Evolutionary conservation across 202 grass and related monocot genomes (phyloP).

Genomic region (Cymbopogon flexuosus): DNA sequence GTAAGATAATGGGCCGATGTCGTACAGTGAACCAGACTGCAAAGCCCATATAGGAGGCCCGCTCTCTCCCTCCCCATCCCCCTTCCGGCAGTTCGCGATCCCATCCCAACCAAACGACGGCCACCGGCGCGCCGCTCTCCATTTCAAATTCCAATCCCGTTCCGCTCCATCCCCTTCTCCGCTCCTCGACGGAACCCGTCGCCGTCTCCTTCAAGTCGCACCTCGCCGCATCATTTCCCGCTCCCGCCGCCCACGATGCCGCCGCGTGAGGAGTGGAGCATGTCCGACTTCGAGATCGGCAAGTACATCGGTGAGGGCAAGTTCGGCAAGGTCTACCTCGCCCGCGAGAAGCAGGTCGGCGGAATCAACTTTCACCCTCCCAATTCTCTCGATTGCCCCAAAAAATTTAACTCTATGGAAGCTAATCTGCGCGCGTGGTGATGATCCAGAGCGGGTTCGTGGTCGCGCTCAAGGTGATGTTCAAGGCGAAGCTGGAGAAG

Average conservation of each 20-base stretch:
- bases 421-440: background rate
- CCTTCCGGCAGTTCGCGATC: background rate
- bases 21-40: background rate
- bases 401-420: background rate
- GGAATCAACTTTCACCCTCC: background rate
- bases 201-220: background rate
- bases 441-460: slow-evolving; percentile 68
- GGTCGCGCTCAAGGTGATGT: slow-evolving; percentile 79
- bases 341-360: slow-evolving; percentile 64
- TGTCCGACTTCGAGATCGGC: slow-evolving; percentile 71
- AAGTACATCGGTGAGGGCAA: slow-evolving; percentile 84
- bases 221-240: background rate
- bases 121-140: background rate
- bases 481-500: slow-evolving; percentile 81
- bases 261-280: slow-evolving; percentile 52
- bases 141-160: background rate
- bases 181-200: background rate
- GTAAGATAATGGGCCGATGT: background rate
- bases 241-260: slow-evolving; percentile 22
- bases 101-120: too few relatives aligned
- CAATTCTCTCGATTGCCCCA: background rate
- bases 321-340: slow-evolving; percentile 91
- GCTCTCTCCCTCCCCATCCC: background rate
- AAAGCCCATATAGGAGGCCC: background rate
- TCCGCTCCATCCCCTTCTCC: background rate